Evolutionary conservation across 768 basidiomycete genomes (phyloP).

Genomic region (Calocera viscosa): DNA sequence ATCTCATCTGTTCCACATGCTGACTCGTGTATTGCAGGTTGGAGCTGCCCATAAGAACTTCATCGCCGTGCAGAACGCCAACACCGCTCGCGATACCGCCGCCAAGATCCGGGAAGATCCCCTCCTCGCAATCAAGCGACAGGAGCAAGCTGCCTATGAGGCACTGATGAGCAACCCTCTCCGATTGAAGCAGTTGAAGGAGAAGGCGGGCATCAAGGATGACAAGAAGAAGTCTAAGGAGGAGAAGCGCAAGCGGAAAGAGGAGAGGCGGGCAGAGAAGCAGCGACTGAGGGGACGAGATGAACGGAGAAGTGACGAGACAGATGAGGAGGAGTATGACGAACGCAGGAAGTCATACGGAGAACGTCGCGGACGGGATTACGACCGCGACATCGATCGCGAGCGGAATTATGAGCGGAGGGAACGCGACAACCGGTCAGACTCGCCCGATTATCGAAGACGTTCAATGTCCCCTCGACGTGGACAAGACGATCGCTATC

Average conservation of each 20-base stretch:
- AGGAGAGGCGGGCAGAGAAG: slow-evolving; percentile 33
- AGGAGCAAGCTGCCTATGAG: slow-evolving; percentile 87
- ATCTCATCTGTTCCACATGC: slow-evolving; percentile 22
- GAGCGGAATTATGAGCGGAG: slow-evolving; percentile 20
- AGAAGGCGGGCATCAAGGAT: slow-evolving; percentile 65
- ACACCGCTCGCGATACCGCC: slow-evolving; percentile 72
- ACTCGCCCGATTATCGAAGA: slow-evolving; percentile 32
- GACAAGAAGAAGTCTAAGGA: slow-evolving; percentile 58
- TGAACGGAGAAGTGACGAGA: slow-evolving; percentile 29
- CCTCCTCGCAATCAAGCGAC: slow-evolving; percentile 91
- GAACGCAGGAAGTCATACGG: slow-evolving; percentile 25
- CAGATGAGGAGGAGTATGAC: slow-evolving; percentile 12
- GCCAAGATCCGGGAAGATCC: slow-evolving; percentile 96
- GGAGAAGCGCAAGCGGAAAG: slow-evolving; percentile 43
- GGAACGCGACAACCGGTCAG: slow-evolving; percentile 5
- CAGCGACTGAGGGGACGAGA: slow-evolving; percentile 23
- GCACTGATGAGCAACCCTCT: slow-evolving; percentile 76
- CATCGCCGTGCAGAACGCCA: slow-evolving; percentile 91
- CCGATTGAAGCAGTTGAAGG: slow-evolving; percentile 67
- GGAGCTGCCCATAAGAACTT: slow-evolving; percentile 85
- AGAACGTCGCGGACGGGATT: slow-evolving; percentile 7
- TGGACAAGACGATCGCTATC: slow-evolving; percentile 12
- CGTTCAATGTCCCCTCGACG: slow-evolving; percentile 38
- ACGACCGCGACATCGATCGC: slow-evolving; percentile 21
- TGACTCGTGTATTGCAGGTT: slow-evolving; percentile 35